Evolutionary conservation across 257 asterid genomes (phyloP).

Genomic region (Ocimum tenuiflorum): DNA sequence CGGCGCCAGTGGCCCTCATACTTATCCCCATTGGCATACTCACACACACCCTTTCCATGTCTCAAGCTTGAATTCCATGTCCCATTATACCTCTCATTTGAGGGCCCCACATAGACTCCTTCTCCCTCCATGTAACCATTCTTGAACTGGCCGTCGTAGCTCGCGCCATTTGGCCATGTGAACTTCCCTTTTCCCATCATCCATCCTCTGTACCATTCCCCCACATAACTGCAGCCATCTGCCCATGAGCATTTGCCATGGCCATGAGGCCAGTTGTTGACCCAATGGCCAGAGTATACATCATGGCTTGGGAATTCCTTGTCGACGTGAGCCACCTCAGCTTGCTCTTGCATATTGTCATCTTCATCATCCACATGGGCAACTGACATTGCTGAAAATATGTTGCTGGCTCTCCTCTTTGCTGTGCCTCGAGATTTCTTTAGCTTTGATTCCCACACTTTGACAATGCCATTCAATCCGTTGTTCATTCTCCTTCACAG

Average conservation of each 20-base stretch:
- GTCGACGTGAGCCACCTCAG: slow-evolving; percentile 31
- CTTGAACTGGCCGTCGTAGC: slow-evolving; percentile 79
- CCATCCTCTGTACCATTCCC: slow-evolving; percentile 75
- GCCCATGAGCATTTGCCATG: slow-evolving; percentile 66
- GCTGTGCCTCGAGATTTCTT: slow-evolving; percentile 60
- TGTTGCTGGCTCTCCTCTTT: slow-evolving; percentile 48
- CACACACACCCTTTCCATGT: slow-evolving; percentile 63
- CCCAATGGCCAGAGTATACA: slow-evolving; percentile 71
- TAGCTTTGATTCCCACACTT: slow-evolving; percentile 63
- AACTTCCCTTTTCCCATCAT: slow-evolving; percentile 63
- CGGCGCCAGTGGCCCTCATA: slow-evolving; percentile 71
- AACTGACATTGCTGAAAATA: slow-evolving; percentile 80
- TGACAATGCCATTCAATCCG: slow-evolving; percentile 71
- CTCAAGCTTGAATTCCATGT: slow-evolving; percentile 53
- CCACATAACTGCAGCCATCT: slow-evolving; percentile 78
- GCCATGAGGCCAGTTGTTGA: slow-evolving; percentile 51
- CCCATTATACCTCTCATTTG: slow-evolving; percentile 57
- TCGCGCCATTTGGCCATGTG: slow-evolving; percentile 84
- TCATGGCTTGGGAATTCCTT: slow-evolving; percentile 60
- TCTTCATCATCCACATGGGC: slow-evolving; percentile 80
- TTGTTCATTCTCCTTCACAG: slow-evolving; percentile 53
- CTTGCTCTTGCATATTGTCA: slow-evolving; percentile 5
- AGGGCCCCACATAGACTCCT: slow-evolving; percentile 57
- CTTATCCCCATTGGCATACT: slow-evolving; percentile 62
- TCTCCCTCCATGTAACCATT: slow-evolving; percentile 76